Base-by-base conservation (phyloP, 2,329 filamentous ascomycete genomes). In the Rhynchosporium graminicola region DNA sequence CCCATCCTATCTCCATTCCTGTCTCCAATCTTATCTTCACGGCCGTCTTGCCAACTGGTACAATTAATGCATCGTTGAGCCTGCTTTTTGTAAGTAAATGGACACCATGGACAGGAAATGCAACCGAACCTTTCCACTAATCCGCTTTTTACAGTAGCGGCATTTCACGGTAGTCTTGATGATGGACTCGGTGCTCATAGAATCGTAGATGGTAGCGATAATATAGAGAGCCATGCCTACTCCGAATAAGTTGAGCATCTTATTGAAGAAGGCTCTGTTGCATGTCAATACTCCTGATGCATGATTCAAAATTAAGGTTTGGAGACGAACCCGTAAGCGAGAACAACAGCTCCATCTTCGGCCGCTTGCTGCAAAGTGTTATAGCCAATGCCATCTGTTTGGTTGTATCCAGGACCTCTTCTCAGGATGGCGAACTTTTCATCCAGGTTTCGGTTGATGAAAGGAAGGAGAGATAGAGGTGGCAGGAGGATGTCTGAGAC, bases 161-260 rank as follows among this genome's bases (percentile, higher is more conserved):
- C 88, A 92, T 75, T 86, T 88, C 58, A 86, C 80, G 31, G 83
- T 85, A 67, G 83, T 85, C 77, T 90, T 91, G 73, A 91, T 88
- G 66, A 91, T 87, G 13, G 85, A 83, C 58, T 91, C 87, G 10
- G 82, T 79, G 12, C 83, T 10, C 15, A 85, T 71, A 65, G 79
- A 80, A 68, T 86, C 84, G 72, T 90, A 91, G 45, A 84, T 48
- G 56, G 80, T 80, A 1, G 87, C 88, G 33, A 91, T 79, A 0
- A 79, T 76, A 72, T 90, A 92, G 9, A 91, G 77, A 12, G 84
- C 82, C 15, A 90, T 55, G 2, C 88, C 89, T 4, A 91, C 79
- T 59, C 86, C 83, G 29, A 87, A 47, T 65, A 92, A 91, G 60
- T 87, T 85, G 59, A 91, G 78, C 2, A 87, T 69, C 60, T 87